A percentile compares a stretch with the other conserved stretches of the same genome.
phyloP scores from a whole-genome alignment of 1,284 basidiomycete genomes.

The Ganoderma multipileum region DNA sequence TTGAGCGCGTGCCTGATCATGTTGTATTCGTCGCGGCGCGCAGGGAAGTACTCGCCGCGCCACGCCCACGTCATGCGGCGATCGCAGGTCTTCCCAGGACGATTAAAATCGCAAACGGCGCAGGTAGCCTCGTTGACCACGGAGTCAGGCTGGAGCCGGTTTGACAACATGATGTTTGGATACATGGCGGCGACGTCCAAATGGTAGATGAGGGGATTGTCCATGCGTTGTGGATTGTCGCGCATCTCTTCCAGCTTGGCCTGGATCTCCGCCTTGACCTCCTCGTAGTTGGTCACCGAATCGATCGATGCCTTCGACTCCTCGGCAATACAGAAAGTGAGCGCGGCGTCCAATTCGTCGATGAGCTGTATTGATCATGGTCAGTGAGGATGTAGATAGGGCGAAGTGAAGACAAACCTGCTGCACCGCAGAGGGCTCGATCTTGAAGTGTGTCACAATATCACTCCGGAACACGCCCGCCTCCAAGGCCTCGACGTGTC shows the following conservation, averaged over 20 bases:
- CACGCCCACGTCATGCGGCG: constrained; percentile 97
- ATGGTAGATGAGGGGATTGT: constrained; percentile 98
- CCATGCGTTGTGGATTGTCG: constrained; percentile 88
- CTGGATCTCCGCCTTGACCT: constrained; percentile 86
- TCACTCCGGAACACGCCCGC: constrained; percentile 98
- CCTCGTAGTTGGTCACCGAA: constrained; percentile 94
- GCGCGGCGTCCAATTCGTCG: constrained; percentile 90
- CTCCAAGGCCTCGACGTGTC: constrained; percentile 98
- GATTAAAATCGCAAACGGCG: constrained; percentile 98
- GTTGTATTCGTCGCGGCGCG: constrained; percentile 97
- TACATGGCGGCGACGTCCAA: constrained; percentile 99
- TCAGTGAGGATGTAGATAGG: background rate
- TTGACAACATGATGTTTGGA: constrained; percentile 99
- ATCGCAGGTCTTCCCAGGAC: constrained; percentile 96
- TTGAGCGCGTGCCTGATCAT: constrained; percentile 99
- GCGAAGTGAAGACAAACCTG: constrained; percentile 57
- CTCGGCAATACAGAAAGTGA: constrained; percentile 89
- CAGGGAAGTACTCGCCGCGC: constrained; percentile 99
- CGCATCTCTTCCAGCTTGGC: constrained; percentile 88
- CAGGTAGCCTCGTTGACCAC: constrained; percentile 97
- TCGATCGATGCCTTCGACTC: constrained; percentile 87
- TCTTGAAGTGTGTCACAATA: constrained; percentile 95
- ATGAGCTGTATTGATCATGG: constrained; percentile 71
- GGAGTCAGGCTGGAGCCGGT: constrained; percentile 97
- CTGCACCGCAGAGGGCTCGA: constrained; percentile 89